These are phyloP conservation scores for Phylloporus sp. DNA, from an alignment of 768 basidiomycete genomes.

Conservation along the genomic window DNA sequence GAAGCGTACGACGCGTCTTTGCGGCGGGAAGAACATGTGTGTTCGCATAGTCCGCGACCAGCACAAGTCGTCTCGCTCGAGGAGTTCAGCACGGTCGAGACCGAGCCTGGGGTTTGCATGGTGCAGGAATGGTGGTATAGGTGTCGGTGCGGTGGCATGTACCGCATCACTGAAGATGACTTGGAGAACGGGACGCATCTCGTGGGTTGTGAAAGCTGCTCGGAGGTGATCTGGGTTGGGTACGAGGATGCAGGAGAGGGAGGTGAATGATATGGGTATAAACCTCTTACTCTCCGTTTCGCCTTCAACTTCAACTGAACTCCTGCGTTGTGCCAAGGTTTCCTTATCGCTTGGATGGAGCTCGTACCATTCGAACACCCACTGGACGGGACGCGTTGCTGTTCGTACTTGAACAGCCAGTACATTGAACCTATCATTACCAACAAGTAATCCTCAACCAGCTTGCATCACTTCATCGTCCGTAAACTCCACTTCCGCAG, in stretches of 20 bases:
- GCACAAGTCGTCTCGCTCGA: constrained; percentile 78
- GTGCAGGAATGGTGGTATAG: constrained; percentile 46
- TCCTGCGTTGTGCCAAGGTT: neutral
- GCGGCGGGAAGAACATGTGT: constrained; percentile 2
- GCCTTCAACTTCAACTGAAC: neutral
- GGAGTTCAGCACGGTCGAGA: constrained; percentile 43
- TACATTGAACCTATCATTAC: neutral
- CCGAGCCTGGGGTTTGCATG: neutral
- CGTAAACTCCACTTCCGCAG: constrained; percentile 32
- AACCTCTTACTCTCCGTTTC: neutral
- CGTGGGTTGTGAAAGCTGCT: constrained; percentile 69
- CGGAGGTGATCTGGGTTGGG: constrained; percentile 83
- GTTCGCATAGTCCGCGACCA: constrained; percentile 50
- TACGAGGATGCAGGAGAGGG: constrained; percentile 52
- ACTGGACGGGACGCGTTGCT: neutral
- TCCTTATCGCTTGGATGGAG: neutral
- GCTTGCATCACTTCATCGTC: constrained; percentile 27
- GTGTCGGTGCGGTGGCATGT: constrained; percentile 74
- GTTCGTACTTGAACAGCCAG: neutral
- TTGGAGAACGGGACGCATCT: constrained; percentile 74
- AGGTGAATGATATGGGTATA: neutral
- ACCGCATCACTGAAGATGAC: constrained; percentile 51
- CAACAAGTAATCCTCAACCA: constrained; percentile 20
- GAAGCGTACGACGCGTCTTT: constrained; percentile 44
- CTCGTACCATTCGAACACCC: neutral